Base-by-base conservation (phyloP, 208 protist species). In the Jaenimonas drosophilae region DNA sequence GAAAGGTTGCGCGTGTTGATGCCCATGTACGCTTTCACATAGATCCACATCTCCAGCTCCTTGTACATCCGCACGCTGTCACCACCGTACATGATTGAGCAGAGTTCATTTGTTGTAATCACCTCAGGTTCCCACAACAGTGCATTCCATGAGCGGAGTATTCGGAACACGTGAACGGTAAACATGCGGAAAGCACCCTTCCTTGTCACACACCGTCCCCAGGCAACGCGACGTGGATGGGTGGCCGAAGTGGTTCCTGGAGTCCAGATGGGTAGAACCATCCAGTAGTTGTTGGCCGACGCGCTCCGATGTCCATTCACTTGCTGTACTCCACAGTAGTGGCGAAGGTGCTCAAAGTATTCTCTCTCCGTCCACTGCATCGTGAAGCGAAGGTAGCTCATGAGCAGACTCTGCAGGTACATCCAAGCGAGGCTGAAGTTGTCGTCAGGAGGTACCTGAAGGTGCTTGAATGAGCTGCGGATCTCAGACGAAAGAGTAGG, bases 261-360 rank as follows among this genome's bases (percentile, higher is more conserved):
- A n/a, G n/a, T n/a, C n/a, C n/a, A n/a, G 12, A 88, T 27, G n/a
- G 78, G 78, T 34, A 88, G 58, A 26, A 53, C 59, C 56, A 82
- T 68, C 78, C 78, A 88, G 43, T 63, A 77, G 41, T 68, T 88
- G 55, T 82, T 88, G 2, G 73, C 71, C 20, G 28, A 26, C 6
- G 54, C 6, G 16, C 60, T 52, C 4, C 45, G 16, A 2, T 26
- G 19, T 14, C 57, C 54, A 11, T 46, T 45, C 40, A 49, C 39
- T 38, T 65, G 65, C 38, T 88, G 78, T 16, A 32, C 26, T 1
- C 78, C 78, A 17, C 51, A 51, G 59, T 88, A 88, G 55, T 88
- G 73, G 28, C 53, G 50, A 14, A 78, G 43, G 39, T 54, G 50
- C 12, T 34, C 34, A 0, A 30, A 19, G 0, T 11, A 7, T 11